These are phyloP conservation scores for Chalciporus piperatus DNA, from an alignment of 768 basidiomycete genomes.

Conservation along the genomic window DNA sequence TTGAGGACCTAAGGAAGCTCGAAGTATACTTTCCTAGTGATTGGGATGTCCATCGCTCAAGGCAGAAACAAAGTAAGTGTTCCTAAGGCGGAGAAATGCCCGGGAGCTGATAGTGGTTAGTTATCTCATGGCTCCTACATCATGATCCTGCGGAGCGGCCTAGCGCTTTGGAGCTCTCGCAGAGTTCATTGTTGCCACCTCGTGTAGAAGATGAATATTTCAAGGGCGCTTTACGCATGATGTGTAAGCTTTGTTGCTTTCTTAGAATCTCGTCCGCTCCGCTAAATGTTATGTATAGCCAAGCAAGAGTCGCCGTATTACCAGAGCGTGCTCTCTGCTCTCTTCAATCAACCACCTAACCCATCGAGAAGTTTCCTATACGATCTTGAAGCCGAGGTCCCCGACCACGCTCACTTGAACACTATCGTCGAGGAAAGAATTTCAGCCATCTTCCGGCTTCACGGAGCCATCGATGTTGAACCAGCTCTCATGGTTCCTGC, in stretches of 20 bases:
- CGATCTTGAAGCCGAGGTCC: conserved; percentile 63
- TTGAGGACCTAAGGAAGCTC: conserved; percentile 74
- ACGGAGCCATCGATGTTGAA: conserved; percentile 87
- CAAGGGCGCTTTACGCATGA: conserved; percentile 71
- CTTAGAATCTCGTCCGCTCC: neutral
- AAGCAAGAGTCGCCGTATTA: conserved; percentile 81
- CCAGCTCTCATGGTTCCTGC: conserved; percentile 82
- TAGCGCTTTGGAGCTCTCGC: conserved; percentile 77
- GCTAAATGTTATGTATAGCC: conserved; percentile 37
- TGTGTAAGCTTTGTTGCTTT: conserved; percentile 47
- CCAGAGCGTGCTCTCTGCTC: conserved; percentile 69
- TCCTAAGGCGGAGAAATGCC: neutral
- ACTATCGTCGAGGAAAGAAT: conserved; percentile 77
- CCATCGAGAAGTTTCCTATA: conserved; percentile 69
- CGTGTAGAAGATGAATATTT: conserved; percentile 84
- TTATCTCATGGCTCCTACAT: conserved; percentile 77
- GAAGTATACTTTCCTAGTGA: conserved; percentile 70
- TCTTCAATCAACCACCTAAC: conserved; percentile 73
- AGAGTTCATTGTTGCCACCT: conserved; percentile 73
- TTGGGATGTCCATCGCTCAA: conserved; percentile 62
- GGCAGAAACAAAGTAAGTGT: conserved; percentile 68
- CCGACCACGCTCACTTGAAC: conserved; percentile 69
- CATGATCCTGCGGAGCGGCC: conserved; percentile 81
- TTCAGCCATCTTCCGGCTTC: conserved; percentile 75
- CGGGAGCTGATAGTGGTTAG: conserved; percentile 34